Base-by-base conservation (phyloP, 345 rosid genomes). In the sweet orange (Citrus sinensis) region DNA sequence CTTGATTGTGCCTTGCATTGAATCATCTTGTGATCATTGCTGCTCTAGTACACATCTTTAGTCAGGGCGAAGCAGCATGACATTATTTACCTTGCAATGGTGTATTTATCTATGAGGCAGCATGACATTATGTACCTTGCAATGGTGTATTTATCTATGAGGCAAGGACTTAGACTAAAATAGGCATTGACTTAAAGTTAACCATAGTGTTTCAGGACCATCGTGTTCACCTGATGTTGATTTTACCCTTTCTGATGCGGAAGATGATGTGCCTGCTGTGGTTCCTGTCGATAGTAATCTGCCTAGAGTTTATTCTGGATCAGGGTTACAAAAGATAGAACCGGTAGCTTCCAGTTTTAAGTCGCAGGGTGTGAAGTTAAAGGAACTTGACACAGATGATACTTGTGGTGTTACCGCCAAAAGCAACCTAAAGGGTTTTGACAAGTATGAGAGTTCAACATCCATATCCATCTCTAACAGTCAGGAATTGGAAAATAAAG, bases 161-260 rank as follows among this genome's bases (percentile, higher is more conserved):
- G 70, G 72, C 73, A 72, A 61, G 81, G 75, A 79, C 54, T 62
- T 82, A 73, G 65, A 70, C 81, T 87, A 77, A 64, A 49, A 37
- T 32, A 42, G 70, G 70, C 73, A 70, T 65, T 85, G 76, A 80
- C 55, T 62, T 82, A 73, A 65, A 70, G 81, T 87, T 77, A 64
- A 49, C 37, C 85, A 79, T 87, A 93, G 99, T 81, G 67, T 79
- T 78, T 70, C 86, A 75, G 90, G 86, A 82, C 34, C 73, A 78
- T 75, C 86, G 17, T 79, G 40, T 84, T 76, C 83, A 70, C 75
- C 84, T 56, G 85, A 81, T 27, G 76, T 61, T 79, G 86, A 80
- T 74, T 80, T 80, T 59, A 71, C 79, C 61, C 80, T 82, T 73
- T 76, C 90, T 80, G 90, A 92, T 65, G 92, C 84, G 75, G 88